phyloP scores from a whole-genome alignment of 768 basidiomycete genomes.

The Boletus rubroflammeus region DNA sequence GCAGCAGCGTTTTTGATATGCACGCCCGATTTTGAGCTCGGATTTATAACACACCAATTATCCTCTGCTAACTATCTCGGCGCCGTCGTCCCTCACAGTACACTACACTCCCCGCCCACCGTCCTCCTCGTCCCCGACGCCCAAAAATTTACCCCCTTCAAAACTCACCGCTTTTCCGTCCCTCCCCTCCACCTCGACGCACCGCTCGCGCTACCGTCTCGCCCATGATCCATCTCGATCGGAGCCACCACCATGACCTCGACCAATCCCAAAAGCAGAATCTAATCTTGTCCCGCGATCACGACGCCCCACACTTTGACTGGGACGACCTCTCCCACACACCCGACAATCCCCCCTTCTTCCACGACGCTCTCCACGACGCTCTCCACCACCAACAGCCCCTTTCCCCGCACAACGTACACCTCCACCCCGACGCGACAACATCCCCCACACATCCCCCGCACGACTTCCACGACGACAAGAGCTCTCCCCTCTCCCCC shows the following conservation, averaged over 20 bases:
- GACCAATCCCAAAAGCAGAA: slow-evolving; percentile 38
- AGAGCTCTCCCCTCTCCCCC: slow-evolving; percentile 57
- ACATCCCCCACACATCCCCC: slow-evolving; percentile 11
- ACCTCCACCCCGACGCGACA: slow-evolving; percentile 2
- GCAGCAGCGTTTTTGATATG: slow-evolving; percentile 32
- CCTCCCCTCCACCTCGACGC: neutral
- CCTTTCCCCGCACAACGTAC: slow-evolving; percentile 20
- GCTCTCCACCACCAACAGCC: slow-evolving; percentile 16
- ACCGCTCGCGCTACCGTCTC: neutral
- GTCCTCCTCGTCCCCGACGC: slow-evolving; percentile 4
- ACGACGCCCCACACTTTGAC: slow-evolving; percentile 31
- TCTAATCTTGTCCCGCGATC: slow-evolving; percentile 40
- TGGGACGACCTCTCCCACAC: slow-evolving; percentile 33
- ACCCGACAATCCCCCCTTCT: slow-evolving; percentile 22
- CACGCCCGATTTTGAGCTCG: slow-evolving; percentile 32
- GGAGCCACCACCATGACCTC: slow-evolving; percentile 42
- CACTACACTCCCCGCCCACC: neutral
- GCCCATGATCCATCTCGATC: slow-evolving; percentile 54
- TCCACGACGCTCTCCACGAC: slow-evolving; percentile 27
- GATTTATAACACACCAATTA: slow-evolving; percentile 30
- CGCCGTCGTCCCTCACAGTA: neutral
- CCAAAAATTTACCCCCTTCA: neutral
- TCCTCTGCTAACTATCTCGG: slow-evolving; percentile 12
- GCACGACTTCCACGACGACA: slow-evolving; percentile 35
- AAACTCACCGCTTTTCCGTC: neutral